Base-by-base conservation (phyloP, 2,329 filamentous ascomycete species). In the Lizonia empirigonia region DNA sequence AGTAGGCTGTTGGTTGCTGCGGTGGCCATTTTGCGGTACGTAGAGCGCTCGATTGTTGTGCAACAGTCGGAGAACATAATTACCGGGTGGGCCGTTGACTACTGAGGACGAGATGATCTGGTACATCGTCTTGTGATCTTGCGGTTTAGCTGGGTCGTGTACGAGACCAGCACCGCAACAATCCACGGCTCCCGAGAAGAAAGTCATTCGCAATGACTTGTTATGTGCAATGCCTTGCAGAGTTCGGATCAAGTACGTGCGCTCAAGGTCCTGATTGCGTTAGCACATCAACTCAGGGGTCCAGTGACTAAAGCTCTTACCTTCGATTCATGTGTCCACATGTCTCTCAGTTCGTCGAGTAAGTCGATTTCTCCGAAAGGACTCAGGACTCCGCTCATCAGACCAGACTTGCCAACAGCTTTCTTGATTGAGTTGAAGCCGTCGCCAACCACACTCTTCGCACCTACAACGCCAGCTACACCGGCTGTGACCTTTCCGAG, bases 121-220 rank as follows among this genome's bases (percentile, higher is more conserved):
- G 77, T 97, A 99, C 93, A 99, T 99, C 22, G 94, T 97, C 77
- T 97, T 99, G 81, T 97, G 91, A 74, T 97, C 91, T 30, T 85
- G 86, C 0, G 93, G 93, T 71, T 94, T 90, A 16, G 88, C 83
- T 0, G 94, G 94, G 74, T 99, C 94, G 74, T 99, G 94, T 1
- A 99, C 86, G 9, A 99, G 83, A 51, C 94, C 94, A 18, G 94
- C 94, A 59, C 94, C 94, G 60, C 90, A 92, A 65, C 86, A 89
- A 73, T 93, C 94, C 71, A 97, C 93, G 67, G 89, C 89, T 68
- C 94, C 94, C 13, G 91, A 96, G 57, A 99, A 78, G 78, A 99
- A 97, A 1, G 92, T 97, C 89, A 99, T 97, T 37, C 94, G 88
- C 38, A 99, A 83, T 20, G 90, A 92, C 76, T 97, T 97, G 74